A percentile compares a stretch with the other conserved stretches of the same genome.
Conservation (phyloP, 805 yeast species). For the Ogataea henricii region DNA sequence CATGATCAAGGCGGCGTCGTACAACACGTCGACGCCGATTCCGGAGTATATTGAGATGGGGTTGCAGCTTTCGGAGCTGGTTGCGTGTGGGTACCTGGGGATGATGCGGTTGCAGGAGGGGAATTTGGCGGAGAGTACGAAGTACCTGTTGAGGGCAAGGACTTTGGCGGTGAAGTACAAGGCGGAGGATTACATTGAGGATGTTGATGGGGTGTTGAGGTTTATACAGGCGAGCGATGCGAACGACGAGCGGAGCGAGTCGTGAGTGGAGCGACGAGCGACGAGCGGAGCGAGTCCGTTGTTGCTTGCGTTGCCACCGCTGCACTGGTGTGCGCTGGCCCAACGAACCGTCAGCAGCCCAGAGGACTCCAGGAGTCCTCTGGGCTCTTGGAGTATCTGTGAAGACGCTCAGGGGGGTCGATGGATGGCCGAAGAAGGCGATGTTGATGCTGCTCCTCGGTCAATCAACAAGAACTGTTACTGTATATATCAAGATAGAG, state of each 20-base stretch:
- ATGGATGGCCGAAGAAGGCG: no score
- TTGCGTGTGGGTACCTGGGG: slow-evolving; percentile 22
- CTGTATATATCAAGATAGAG: no score
- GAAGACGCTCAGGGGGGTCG: no score
- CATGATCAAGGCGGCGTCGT: slow-evolving; percentile 16
- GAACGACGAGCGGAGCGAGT: slow-evolving; percentile 3
- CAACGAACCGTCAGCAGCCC: no score
- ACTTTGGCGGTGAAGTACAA: slow-evolving; percentile 19
- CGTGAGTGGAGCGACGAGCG: neutral
- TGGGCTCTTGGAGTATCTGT: no score
- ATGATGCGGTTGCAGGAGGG: slow-evolving; percentile 14
- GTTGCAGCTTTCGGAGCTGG: slow-evolving; percentile 20
- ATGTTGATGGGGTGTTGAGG: slow-evolving; percentile 16
- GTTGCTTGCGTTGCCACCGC: no score
- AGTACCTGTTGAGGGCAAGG: slow-evolving; percentile 20
- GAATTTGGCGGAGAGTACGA: slow-evolving; percentile 15
- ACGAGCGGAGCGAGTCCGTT: neutral
- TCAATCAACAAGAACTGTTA: no score
- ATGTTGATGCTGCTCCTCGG: no score
- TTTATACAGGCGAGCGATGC: no score
- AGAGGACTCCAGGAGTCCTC: no score
- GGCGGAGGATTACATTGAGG: slow-evolving; percentile 21
- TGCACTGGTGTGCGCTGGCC: no score
- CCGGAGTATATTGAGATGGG: slow-evolving; percentile 20
- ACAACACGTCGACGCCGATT: slow-evolving; percentile 11